Conservation (phyloP, 139 green algal genomes). For the Coelastrella sp. region DNA sequence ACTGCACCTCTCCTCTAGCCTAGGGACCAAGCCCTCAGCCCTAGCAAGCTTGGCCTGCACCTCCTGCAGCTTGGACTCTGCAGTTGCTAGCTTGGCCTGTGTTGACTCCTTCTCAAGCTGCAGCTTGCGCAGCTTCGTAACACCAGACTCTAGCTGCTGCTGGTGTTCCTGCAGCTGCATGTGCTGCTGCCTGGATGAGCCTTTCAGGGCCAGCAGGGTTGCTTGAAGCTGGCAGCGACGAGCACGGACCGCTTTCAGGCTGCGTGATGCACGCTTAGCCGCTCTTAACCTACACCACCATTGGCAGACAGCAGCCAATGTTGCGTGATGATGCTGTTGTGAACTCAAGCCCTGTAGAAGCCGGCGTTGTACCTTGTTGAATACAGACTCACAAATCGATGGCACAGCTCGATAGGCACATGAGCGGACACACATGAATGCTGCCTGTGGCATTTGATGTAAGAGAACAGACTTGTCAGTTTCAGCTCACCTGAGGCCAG, state of each 20-base stretch:
- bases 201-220: background rate
- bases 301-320: background rate
- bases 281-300: background rate
- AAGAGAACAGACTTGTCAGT: background rate
- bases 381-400: background rate
- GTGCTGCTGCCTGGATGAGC: background rate
- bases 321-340: background rate
- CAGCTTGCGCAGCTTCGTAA: background rate
- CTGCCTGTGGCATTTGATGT: background rate
- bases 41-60: background rate
- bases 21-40: conserved; percentile 31
- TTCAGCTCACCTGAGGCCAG: background rate
- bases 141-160: background rate
- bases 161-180: background rate
- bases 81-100: background rate
- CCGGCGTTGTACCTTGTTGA: background rate
- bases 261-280: background rate
- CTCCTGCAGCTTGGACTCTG: background rate
- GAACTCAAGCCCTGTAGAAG: background rate
- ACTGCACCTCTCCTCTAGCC: conserved; percentile 40
- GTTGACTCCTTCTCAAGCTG: conserved; percentile 19
- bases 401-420: background rate
- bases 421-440: background rate
- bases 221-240: background rate
- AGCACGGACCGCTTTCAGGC: background rate